Conservation (phyloP, 192 early-diverging fungal genomes). For the Phycomyces nitens region DNA sequence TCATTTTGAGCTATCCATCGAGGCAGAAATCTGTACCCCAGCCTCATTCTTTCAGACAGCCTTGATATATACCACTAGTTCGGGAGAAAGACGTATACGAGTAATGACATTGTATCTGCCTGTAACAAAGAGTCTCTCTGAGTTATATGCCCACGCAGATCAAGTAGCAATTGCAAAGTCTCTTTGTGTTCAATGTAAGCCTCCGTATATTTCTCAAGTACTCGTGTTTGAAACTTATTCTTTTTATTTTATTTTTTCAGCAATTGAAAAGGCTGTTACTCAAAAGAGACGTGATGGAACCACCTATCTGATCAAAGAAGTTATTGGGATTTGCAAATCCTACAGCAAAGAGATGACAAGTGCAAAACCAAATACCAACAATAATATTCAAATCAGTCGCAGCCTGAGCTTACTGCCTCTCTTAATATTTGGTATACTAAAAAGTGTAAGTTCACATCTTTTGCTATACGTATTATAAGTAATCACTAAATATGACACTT, state of each 20-base stretch:
- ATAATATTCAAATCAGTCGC: slow-evolving; percentile 64
- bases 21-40: slow-evolving; percentile 48
- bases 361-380: slow-evolving; percentile 48
- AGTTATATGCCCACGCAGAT: slow-evolving; percentile 66
- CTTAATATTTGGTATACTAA: slow-evolving; percentile 65
- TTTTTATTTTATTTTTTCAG: slow-evolving; percentile 26
- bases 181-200: slow-evolving; percentile 60
- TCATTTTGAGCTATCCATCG: slow-evolving; percentile 63
- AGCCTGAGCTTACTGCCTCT: slow-evolving; percentile 73
- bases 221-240: background rate
- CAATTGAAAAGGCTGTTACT: slow-evolving; percentile 65
- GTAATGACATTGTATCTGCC: slow-evolving; percentile 78
- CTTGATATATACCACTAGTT: slow-evolving; percentile 72
- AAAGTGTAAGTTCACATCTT: slow-evolving; percentile 50
- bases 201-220: background rate
- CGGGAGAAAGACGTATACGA: slow-evolving; percentile 79
- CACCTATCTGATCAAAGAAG: slow-evolving; percentile 67
- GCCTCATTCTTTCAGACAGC: slow-evolving; percentile 82
- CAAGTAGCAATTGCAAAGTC: slow-evolving; percentile 65
- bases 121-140: slow-evolving; percentile 60
- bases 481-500: background rate
- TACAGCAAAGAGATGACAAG: slow-evolving; percentile 68
- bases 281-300: slow-evolving; percentile 74
- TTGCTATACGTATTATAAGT: background rate
- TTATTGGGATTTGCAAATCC: slow-evolving; percentile 64